phyloP scores from a whole-genome alignment of 306 rosid genomes.

The Inga leiocalycina region DNA sequence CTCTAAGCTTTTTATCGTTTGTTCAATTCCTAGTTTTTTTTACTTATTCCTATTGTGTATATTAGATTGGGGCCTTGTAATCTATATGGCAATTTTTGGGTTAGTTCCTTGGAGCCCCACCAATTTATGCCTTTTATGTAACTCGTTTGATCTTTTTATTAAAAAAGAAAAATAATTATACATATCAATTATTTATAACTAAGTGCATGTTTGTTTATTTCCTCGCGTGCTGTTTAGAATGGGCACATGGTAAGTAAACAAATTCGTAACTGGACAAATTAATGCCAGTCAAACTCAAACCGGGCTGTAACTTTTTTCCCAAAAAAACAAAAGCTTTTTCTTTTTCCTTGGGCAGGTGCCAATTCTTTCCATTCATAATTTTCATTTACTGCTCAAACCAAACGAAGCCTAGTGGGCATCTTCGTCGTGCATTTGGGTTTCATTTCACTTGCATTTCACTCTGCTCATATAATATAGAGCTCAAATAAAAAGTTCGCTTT shows the following conservation, averaged over 20 bases:
- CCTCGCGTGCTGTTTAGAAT: too few species aligned
- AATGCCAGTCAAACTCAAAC: not conserved
- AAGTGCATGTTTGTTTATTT: not conserved
- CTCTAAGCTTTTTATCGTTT: too few species aligned
- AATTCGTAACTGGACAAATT: not conserved
- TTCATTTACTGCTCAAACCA: conserved; percentile 3
- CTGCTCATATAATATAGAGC: not conserved
- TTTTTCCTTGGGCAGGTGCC: not conserved
- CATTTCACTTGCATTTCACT: not conserved
- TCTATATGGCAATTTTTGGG: too few species aligned
- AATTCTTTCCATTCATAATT: not conserved
- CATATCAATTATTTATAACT: too few species aligned
- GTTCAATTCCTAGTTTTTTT: too few species aligned
- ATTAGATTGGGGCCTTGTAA: too few species aligned
- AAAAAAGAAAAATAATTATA: too few species aligned
- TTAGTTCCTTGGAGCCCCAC: too few species aligned
- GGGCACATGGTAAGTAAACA: not conserved
- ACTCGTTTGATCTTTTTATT: too few species aligned
- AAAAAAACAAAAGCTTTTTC: not conserved
- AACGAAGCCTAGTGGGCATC: not conserved
- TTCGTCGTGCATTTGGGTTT: conserved; percentile 31
- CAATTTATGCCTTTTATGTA: too few species aligned
- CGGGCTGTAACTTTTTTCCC: too few species aligned
- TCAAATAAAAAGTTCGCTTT: not conserved
- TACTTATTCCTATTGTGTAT: too few species aligned